Base-by-base conservation (phyloP, 176 grass and related monocot species). In the Avena eriantha region DNA sequence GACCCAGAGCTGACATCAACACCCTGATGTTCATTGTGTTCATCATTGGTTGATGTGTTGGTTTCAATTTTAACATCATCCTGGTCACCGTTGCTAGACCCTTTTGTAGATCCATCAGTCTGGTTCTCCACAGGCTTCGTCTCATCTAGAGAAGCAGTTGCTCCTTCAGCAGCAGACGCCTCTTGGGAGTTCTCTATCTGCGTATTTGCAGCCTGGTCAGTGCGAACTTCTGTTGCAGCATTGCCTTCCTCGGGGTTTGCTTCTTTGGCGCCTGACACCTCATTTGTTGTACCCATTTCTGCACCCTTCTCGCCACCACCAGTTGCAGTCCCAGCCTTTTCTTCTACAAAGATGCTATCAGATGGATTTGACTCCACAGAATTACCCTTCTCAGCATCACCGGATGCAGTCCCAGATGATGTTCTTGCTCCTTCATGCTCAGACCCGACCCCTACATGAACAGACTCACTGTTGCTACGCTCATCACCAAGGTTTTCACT, bases 61-160 rank as follows among this genome's bases (percentile, higher is more conserved):
- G 47, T 85, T 88, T 87, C 84, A 34, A 88, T 85, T 29, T 77
- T 82, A 70, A 74, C 48, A 81, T 49, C 51, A 19, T 79, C 56
- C 64, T 86, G 82, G 29, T 80, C 83, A 49, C 83, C 80, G 16
- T 86, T 83, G 79, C 60, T 73, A 48, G 82, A 86, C 1, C 50
- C 43, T 81, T 76, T 86, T 51, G 82, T 74, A 56, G 67, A 50
- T 61, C 86, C 85, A 54, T 85, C 34, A 46, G 14, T 75, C 66
- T 85, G 80, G 57, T 60, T 80, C 50, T 81, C 59, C 65, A 59
- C 69, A 21, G 71, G 65, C 56, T 79, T 83, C 19, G 19, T 47
- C 79, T 90, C 85, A 80, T 93, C 74, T 64, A 86, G 21, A 69
- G 83, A 86, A 83, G 46, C 82, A 73, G 83, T 86, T 33, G 64